Percentiles rank a stretch among this genome's conserved stretches.
Conservation (phyloP, 345 rosid species). For the Hibiscus mutabilis region DNA sequence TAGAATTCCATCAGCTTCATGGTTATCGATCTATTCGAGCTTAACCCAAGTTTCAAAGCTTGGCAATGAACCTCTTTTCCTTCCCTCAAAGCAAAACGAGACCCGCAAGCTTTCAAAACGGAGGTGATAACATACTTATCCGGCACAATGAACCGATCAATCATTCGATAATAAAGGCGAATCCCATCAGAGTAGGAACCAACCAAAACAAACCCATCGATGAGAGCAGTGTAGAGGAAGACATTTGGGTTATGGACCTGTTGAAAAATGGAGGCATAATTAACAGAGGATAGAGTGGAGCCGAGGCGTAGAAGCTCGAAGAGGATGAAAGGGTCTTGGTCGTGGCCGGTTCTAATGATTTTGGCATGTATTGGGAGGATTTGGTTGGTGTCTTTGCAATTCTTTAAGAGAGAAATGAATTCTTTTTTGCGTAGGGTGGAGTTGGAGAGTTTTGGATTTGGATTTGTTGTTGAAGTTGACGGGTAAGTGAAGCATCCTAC, state of each 20-base stretch:
- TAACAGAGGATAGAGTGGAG: constrained; percentile 31
- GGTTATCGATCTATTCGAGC: constrained; percentile 34
- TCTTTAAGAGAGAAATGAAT: constrained; percentile 24
- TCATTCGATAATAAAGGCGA: constrained; percentile 35
- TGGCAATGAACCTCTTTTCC: constrained; percentile 50
- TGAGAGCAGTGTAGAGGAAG: constrained; percentile 53
- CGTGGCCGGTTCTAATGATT: constrained; percentile 37
- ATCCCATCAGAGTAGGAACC: constrained; percentile 37
- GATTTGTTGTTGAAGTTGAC: constrained; percentile 9
- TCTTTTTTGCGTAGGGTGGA: constrained; percentile 2
- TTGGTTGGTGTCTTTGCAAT: constrained; percentile 26
- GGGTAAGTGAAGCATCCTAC: constrained; percentile 10
- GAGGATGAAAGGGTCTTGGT: constrained; percentile 43
- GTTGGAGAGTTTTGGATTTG: neutral
- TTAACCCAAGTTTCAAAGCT: constrained; percentile 47
- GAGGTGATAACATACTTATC: constrained; percentile 48
- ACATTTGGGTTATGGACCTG: constrained; percentile 38
- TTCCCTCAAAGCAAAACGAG: constrained; percentile 18
- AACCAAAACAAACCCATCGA: constrained; percentile 42
- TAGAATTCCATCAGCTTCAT: constrained; percentile 42
- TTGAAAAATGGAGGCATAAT: constrained; percentile 43
- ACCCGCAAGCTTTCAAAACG: constrained; percentile 42
- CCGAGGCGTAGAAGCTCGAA: constrained; percentile 54
- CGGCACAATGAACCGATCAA: constrained; percentile 28
- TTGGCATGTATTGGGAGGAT: constrained; percentile 32